Evolutionary conservation across 2,329 filamentous ascomycete genomes (phyloP), one percentile per base, ranked within the genome.

Genomic region (Colletotrichum horii): DNA sequence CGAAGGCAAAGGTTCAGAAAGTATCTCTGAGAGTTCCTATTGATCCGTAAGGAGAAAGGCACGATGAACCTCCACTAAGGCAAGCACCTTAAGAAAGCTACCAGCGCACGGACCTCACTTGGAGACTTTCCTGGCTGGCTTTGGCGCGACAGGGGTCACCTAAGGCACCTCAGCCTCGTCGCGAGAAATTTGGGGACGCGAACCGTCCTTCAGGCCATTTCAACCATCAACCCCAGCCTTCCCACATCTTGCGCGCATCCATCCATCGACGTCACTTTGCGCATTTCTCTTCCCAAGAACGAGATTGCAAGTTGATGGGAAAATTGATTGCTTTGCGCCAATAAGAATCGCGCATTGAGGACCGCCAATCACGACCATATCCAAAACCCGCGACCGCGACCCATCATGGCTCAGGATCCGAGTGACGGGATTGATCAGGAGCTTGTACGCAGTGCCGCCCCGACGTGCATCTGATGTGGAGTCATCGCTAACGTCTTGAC

Each of bases 391-490:
- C 58, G 62, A 60, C 58, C 65, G 67, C 70, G 38, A 74, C 43
- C 66, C 70, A 65, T 48, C 61, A 78, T 78, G 77, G 75, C 77
- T 55, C 75, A 77, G 52, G 77, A 78, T 48, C 77, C 77, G 11
- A 77, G 77, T 38, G 77, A 77, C 26, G 72, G 75, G 30, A 78
- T 78, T 64, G 77, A 78, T 60, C 67, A 75, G 55, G 69, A 78
- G 55, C 61, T 78, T 66, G 77, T 78, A 64, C 52, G 76, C 64
- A 67, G 43, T 6, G 15, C 32, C 36, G 16, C 60, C n/a, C 28
- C 24, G 38, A 12, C 11, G 3, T 34, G 86, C 68, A 82, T 88
- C 77, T 86, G 87, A 83, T 71, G 74, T 71, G 66, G 78, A 34
- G 7, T 38, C 19, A 4, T 66, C n/a, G 61, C 66, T 73, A 14